Conservation (phyloP, 2,329 filamentous ascomycete genomes). For the Colletotrichum eremochloae region DNA sequence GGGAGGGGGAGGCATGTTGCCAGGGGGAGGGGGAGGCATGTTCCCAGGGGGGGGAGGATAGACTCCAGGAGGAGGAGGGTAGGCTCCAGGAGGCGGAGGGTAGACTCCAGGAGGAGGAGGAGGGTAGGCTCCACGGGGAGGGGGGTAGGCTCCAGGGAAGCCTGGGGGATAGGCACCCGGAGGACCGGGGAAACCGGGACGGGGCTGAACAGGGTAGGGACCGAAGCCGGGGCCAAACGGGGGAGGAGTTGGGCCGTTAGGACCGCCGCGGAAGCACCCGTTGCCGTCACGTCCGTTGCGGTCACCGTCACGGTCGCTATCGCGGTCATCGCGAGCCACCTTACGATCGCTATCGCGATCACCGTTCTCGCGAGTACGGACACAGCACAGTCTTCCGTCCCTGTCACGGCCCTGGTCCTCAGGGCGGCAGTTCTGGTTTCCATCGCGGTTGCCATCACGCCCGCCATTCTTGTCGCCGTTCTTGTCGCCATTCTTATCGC, state of each 20-base stretch:
- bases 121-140: neutral
- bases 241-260: neutral
- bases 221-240: conserved; percentile 3
- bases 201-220: conserved; percentile 28
- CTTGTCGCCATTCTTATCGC: conserved; percentile 2
- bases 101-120: neutral
- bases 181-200: conserved; percentile 24
- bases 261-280: neutral
- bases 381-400: conserved; percentile 25
- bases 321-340: too few relatives aligned
- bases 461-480: neutral
- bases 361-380: neutral
- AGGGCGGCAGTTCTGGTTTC: conserved; percentile 13
- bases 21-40: neutral
- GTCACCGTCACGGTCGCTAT: conserved; percentile 1
- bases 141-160: neutral
- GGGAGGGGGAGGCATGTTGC: neutral
- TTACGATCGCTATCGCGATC: neutral
- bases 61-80: neutral
- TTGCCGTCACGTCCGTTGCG: neutral
- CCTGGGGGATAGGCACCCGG: conserved; percentile 11
- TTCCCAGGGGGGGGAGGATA: neutral
- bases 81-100: neutral
- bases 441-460: conserved; percentile 2
- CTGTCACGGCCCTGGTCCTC: conserved; percentile 26